Conservation (phyloP, 1,284 basidiomycete genomes). For the Rhodotorula sp. region DNA sequence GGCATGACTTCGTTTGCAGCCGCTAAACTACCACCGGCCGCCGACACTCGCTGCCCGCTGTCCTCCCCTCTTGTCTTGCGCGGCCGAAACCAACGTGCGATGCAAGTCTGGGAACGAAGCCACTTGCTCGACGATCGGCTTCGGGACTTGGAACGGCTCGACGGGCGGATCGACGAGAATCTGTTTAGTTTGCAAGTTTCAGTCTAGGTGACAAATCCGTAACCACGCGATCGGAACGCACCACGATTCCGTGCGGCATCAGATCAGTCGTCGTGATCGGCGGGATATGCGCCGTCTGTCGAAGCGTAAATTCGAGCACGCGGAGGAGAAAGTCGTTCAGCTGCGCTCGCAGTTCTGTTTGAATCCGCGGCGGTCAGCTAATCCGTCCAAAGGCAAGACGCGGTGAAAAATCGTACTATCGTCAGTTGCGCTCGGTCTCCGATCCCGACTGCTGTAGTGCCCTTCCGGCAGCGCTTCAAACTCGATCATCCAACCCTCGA, state of each 20-base stretch:
- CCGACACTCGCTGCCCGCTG: constrained; percentile 1
- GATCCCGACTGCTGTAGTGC: neutral
- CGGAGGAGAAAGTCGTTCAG: constrained; percentile 37
- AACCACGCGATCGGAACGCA: neutral
- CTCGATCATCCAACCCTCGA: constrained; percentile 33
- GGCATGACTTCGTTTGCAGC: neutral
- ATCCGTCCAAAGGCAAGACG: neutral
- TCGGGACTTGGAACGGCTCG: constrained; percentile 11
- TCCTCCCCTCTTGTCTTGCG: neutral
- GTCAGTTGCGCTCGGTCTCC: neutral
- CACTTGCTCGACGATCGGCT: constrained; percentile 5
- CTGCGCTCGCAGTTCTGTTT: constrained; percentile 27
- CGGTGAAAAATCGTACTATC: neutral
- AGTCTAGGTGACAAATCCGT: neutral
- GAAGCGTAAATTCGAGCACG: constrained; percentile 19
- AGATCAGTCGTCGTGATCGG: constrained; percentile 34
- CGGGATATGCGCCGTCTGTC: constrained; percentile 26
- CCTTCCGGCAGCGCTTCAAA: constrained; percentile 19
- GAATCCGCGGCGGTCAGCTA: neutral
- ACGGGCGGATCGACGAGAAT: constrained; percentile 20
- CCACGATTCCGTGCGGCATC: constrained; percentile 26
- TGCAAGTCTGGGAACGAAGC: constrained; percentile 19
- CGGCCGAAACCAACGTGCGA: neutral
- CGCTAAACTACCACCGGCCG: neutral
- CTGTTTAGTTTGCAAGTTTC: neutral